Base-by-base conservation (phyloP, 495 filamentous ascomycete genomes). In the Articulospora tetracladia region DNA sequence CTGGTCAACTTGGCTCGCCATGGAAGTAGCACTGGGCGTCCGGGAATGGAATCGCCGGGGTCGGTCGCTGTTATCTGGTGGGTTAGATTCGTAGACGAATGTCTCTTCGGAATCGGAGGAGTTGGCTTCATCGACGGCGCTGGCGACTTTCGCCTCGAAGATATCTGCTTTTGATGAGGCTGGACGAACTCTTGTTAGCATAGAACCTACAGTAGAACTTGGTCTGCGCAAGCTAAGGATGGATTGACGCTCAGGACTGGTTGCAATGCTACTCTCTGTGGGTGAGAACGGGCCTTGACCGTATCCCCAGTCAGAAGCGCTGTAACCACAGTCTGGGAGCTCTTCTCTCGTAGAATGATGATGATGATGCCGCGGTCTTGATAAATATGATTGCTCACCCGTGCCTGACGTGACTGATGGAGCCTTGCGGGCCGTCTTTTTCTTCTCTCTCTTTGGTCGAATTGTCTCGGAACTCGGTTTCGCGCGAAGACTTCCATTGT, bases 31-130 rank as follows among this genome's bases (percentile, higher is more conserved):
- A 73, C 93, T 97, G 2, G 94, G 94, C 12, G 94, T 98, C 46
- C 94, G 84, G 17, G 95, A 98, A 72, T 98, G 93, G 68, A 93
- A 94, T 53, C 92, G 81, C 54, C 83, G 79, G 41, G 89, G 86
- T n/a, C 92, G 85, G 44, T 87, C 88, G 55, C 81, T 79, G 13
- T 50, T 32, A 63, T 98, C 94, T 12, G 91, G 91, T 12, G 95
- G 94, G 69, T 98, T 98, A 11, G 94, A 98, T 74, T 98, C 94
- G 75, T 98, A 98, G 2, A 98, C 93, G 72, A 98, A 98, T 0
- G 95, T 98, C 73, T 97, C 95, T 64, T 97, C 94, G 1, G 95
- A 98, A 68, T 96, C 94, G 17, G 93, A 96, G 8, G 93, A 94
- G 72, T 97, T 89, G 39, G 90, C 91, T 66, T 86, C 83, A 72